Evolutionary conservation across 2,329 filamentous ascomycete genomes (phyloP), one percentile per base, ranked within the genome.

Genomic region (Xylariaceae sp.): DNA sequence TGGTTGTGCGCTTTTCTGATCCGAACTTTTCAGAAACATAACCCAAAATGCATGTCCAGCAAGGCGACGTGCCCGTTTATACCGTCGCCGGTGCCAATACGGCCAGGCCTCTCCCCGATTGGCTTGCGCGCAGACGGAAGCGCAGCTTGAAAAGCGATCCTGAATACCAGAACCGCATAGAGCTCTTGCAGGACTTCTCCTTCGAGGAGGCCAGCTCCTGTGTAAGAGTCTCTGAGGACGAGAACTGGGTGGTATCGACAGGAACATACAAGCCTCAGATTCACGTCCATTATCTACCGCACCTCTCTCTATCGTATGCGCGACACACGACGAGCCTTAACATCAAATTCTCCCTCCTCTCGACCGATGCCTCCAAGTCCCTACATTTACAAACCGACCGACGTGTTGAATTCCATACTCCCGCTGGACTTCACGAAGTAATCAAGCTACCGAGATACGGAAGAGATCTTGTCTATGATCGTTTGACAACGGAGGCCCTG

Each of bases 181-280:
- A 99, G 75, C 81, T 99, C 59, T 82, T 99, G 44, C 94, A 99
- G 71, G 94, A 99, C 72, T 99, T 99, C 74, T 92, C 95, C 71
- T 97, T 99, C 69, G 92, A 97, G 55, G 92, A 96, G 76, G 93
- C 95, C 47, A 96, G 92, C 72, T 85, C 88, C 66, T 97, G 93
- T 72, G 85, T 99, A 64, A 85, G 91, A 53, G 85, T 64, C 18
- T 96, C 90, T 68, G 92, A 96, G 60, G 94, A 99, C 83, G 93
- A 93, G 53, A 88, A 97, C 72, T 99, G 94, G 92, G 86, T 94
- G 47, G 94, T 97, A 90, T 95, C 90, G 69, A 95, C 92, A 55
- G 92, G 91, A 78, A 87, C 84, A 56, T 88, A 73, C 57, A 73
- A 89, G 71, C 87, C 89, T 1, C 90, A 96, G 73, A 96, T 97